Percentiles rank a stretch among this genome's conserved stretches.
These are phyloP conservation scores for Citrus inodora DNA, from an alignment of 345 rosid species.

Conservation along the genomic window DNA sequence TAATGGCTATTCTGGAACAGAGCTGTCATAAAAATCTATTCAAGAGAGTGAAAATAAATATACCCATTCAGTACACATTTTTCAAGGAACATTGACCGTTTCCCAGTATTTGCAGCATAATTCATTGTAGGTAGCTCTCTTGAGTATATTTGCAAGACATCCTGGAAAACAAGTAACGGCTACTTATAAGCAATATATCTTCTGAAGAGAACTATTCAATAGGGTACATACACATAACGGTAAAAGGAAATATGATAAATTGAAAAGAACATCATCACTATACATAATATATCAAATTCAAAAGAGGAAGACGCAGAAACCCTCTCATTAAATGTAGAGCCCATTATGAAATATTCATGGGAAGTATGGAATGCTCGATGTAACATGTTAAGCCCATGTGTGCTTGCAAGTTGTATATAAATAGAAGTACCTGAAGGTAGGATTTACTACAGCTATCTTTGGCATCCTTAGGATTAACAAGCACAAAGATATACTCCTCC, in stretches of 20 bases:
- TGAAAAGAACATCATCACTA: background rate
- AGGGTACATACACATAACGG: background rate
- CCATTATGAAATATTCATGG: background rate
- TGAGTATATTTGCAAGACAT: constrained; percentile 48
- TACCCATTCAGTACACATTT: constrained; percentile 71
- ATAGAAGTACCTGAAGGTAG: constrained; percentile 48
- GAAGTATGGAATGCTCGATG: background rate
- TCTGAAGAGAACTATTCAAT: background rate
- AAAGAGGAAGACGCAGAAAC: background rate
- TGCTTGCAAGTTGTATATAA: background rate
- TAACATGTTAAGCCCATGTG: background rate
- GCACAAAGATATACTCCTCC: constrained; percentile 38
- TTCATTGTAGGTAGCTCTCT: constrained; percentile 71
- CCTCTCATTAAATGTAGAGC: background rate
- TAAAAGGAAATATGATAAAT: background rate
- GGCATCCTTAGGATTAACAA: constrained; percentile 58
- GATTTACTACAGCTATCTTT: constrained; percentile 32
- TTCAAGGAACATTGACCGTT: constrained; percentile 61
- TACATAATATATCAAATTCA: background rate
- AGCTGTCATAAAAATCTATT: background rate
- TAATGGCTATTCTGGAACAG: constrained; percentile 2
- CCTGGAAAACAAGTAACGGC: constrained; percentile 27
- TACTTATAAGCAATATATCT: background rate
- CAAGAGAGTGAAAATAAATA: constrained; percentile 6
- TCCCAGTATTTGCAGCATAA: constrained; percentile 76